Base-by-base conservation (phyloP, 305 asterid species). In the Plantago coronopus region DNA sequence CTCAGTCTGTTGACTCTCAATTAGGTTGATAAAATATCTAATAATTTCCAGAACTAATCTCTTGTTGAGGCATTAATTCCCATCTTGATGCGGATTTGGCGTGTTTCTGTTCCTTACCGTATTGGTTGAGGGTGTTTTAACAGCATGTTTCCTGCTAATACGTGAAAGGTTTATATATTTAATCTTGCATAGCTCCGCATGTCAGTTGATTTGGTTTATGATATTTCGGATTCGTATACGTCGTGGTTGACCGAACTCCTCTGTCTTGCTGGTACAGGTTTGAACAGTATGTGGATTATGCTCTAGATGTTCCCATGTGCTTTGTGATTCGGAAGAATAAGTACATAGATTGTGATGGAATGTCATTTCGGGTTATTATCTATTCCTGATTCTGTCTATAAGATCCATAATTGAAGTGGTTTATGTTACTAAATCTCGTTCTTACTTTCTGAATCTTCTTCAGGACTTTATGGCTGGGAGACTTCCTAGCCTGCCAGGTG, bases 261-360 rank as follows among this genome's bases (percentile, higher is more conserved):
- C 68, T 48, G 54, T 57, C 62, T 75, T 68, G 54, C 69, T 65
- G 65, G 62, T 55, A 53, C 87, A 91, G 98, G 81, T 91, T 91
- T 71, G 98, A 91, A 76, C 88, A 78, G 72, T 91, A 88, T 70
- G 98, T 86, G 48, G 98, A 91, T 37, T 91, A 88, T 79, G 96
- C 96, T 54, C 96, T 91, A 63, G 94, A 91, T 64, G 97, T 91
- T 53, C 98, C 98, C 7, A 91, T 91, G 98, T 91, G 89, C 81
- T 91, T 89, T 57, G 95, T 81, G 38, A 88, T 86, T 70, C 95
- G 97, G 61, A 66, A 83, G 61, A 80, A 83, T 74, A 78, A 83
- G 70, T 88, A 88, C 63, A 71, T 91, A 22, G 76, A 88, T 69
- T 89, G 95, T 71, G 18, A 95, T 75, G 96, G 97, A 68, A 19